A percentile compares a stretch with the other conserved stretches of the same genome.
phyloP scores from a whole-genome alignment of 169 alveolate species.

The Eimeria nieschulzi region DNA sequence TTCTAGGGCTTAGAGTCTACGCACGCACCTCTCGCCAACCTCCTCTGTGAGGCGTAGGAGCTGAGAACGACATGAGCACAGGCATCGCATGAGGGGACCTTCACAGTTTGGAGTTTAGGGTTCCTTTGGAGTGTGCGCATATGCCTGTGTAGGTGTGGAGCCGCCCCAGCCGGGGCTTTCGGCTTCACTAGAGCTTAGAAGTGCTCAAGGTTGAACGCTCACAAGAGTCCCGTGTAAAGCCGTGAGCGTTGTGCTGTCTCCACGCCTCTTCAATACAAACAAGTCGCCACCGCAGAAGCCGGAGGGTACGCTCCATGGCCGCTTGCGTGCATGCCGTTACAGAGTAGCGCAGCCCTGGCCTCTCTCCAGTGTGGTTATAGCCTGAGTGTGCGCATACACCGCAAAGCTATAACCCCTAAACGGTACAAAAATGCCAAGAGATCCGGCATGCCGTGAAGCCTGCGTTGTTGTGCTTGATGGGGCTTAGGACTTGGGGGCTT shows the following conservation, averaged over 20 bases:
- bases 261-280: constrained; percentile 73
- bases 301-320: constrained; percentile 63
- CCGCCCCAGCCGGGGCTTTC: not conserved
- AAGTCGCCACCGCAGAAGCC: constrained; percentile 68
- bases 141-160: not conserved
- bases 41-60: constrained; percentile 41
- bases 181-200: not conserved
- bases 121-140: too few species aligned
- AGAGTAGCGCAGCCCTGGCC: constrained; percentile 56
- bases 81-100: not conserved
- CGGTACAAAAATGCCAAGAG: not conserved
- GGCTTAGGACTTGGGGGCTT: not conserved
- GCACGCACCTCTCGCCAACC: constrained; percentile 61
- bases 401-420: not conserved
- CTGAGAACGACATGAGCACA: constrained; percentile 15
- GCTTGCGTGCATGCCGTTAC: constrained; percentile 65
- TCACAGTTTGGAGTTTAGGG: too few species aligned
- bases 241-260: constrained; percentile 70
- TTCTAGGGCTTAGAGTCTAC: not conserved
- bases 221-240: constrained; percentile 56
- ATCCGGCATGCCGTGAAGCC: not conserved
- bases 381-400: not conserved
- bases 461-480: not conserved
- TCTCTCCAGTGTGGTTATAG: constrained; percentile 33
- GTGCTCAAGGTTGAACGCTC: not conserved